Evolutionary conservation across 805 yeast genomes (phyloP).

Genomic region (Zygosaccharomyces bisporus): DNA sequence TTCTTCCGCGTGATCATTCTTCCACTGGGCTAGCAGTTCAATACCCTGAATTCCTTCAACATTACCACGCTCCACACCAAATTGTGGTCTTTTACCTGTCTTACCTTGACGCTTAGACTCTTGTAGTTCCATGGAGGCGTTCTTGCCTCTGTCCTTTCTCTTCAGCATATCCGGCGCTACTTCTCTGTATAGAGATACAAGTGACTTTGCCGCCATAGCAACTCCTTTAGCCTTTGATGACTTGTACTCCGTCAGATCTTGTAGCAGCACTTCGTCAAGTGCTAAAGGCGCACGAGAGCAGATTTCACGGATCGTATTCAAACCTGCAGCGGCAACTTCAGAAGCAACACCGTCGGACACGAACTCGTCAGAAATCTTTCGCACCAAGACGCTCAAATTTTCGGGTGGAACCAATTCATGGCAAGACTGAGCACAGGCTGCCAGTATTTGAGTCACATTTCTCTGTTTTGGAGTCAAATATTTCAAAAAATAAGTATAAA

Average conservation of each 20-base stretch:
- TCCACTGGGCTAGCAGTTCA: constrained; percentile 85
- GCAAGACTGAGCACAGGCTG: constrained; percentile 93
- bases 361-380: constrained; percentile 95
- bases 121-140: constrained; percentile 78
- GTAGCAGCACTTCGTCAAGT: constrained; percentile 80
- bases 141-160: constrained; percentile 88
- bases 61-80: constrained; percentile 66
- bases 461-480: constrained; percentile 91
- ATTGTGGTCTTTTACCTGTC: constrained; percentile 43
- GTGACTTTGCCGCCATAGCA: constrained; percentile 86
- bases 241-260: constrained; percentile 84
- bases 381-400: constrained; percentile 67
- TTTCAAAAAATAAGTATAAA: constrained; percentile 83
- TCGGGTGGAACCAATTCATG: constrained; percentile 99
- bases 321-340: constrained; percentile 97
- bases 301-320: constrained; percentile 92
- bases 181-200: constrained; percentile 83
- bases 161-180: constrained; percentile 94
- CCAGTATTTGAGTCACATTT: constrained; percentile 93
- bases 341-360: constrained; percentile 98
- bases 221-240: constrained; percentile 94
- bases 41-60: constrained; percentile 84
- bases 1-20: constrained; percentile 45
- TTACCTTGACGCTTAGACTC: constrained; percentile 50
- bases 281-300: constrained; percentile 92